Base-by-base conservation (phyloP, 345 rosid genomes). In the Brassica carinata region DNA sequence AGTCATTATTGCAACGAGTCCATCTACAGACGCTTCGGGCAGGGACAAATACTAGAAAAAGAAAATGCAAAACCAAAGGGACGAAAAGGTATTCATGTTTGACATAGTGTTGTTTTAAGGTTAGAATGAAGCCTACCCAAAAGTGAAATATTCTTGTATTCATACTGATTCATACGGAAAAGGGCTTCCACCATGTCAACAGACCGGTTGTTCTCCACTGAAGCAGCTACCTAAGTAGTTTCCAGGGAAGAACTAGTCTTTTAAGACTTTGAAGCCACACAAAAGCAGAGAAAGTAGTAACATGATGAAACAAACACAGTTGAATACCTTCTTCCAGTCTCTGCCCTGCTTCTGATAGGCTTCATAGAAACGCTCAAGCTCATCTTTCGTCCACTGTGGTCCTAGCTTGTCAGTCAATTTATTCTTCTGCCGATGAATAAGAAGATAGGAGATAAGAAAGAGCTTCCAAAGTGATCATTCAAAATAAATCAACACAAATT, bases 1-100 rank as follows among this genome's bases (percentile, higher is more conserved):
- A 1, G 93, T 90, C 98, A 96, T 90, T 98, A 94, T 92, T 66
- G 98, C 99, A 79, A 90, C 82, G 73, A 94, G 91, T 76, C 99
- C 99, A 79, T 88, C 87, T 43, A 92, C 92, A 48, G 99, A 94
- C 33, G 97, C 95, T 81, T 92, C 98, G 51, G 51, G 14, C 51
- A 43, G 51, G 51, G 51, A 43, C 51, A 43, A 43, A 43, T 43
- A 11, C 51, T 4, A 0, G 51, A 2, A 81, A 58, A 77, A 43
- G 76, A 30, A 78, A 79, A 82, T 43, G 43, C 33, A 76, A 40
- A 43, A 33, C 31, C 75, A 63, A 27, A 53, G 14, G 40, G 23
- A 70, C 40, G 23, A 58, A 57, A 64, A 55, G 57, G 53, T 15
- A 69, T 15, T 34, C 63, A 36, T 5, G 34, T 45, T n/a, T 79